Conservation (phyloP, 2,329 filamentous ascomycete species). For the Ilyonectria destructans region DNA sequence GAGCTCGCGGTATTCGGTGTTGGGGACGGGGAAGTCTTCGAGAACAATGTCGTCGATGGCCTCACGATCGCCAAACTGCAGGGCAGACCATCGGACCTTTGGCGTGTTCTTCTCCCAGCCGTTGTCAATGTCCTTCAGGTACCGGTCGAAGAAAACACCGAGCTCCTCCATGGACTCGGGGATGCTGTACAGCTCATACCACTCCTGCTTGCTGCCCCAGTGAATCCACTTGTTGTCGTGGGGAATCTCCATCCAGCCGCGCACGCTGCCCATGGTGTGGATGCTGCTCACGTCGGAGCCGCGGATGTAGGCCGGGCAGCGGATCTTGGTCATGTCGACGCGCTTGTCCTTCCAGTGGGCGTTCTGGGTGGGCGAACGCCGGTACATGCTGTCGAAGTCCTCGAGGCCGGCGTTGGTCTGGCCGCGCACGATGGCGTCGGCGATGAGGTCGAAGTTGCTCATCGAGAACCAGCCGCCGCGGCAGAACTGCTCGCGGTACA, state of each 20-base stretch:
- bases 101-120: slow-evolving; percentile 43
- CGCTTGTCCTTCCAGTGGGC: slow-evolving; percentile 35
- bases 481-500: slow-evolving; percentile 32
- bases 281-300: slow-evolving; percentile 44
- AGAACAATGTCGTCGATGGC: slow-evolving; percentile 30
- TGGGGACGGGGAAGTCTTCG: slow-evolving; percentile 23
- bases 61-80: slow-evolving; percentile 42
- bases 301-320: slow-evolving; percentile 38
- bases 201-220: slow-evolving; percentile 42
- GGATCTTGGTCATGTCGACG: slow-evolving; percentile 35
- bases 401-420: slow-evolving; percentile 12
- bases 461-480: slow-evolving; percentile 35
- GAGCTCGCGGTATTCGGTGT: slow-evolving; percentile 20
- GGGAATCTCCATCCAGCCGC: slow-evolving; percentile 41
- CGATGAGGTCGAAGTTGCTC: slow-evolving; percentile 33
- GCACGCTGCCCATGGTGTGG: slow-evolving; percentile 43
- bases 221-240: slow-evolving; percentile 44
- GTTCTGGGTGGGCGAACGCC: slow-evolving; percentile 2
- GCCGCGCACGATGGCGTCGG: slow-evolving; percentile 20
- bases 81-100: slow-evolving; percentile 39
- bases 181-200: slow-evolving; percentile 35
- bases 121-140: slow-evolving; percentile 40
- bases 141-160: slow-evolving; percentile 40
- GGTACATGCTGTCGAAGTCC: slow-evolving; percentile 26
- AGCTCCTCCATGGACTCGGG: slow-evolving; percentile 28